Evolutionary conservation across 306 rosid species (phyloP), one percentile per base, ranked within the genome.

Genomic region (Hippophae tibetana): DNA sequence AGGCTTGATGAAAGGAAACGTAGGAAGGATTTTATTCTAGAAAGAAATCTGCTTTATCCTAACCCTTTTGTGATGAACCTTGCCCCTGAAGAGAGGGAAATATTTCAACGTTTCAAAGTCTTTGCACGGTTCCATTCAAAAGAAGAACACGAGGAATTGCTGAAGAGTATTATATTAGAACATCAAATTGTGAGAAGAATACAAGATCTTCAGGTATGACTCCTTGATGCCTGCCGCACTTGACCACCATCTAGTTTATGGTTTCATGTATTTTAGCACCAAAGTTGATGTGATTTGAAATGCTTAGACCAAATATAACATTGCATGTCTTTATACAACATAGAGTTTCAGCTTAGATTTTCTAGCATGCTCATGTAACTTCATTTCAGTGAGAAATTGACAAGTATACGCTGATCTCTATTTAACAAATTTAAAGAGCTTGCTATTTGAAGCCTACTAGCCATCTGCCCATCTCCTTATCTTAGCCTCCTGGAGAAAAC

Each of bases 1-100:
- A 90, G 96, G 84, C 86, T 90, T 77, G 87, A 90, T 72, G 97
- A 82, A 72, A 76, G 97, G 66, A 87, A 87, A 73, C 81, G 79
- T 54, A 84, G 97, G 63, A 87, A 85, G 80, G 66, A 74, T 25
- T 87, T 87, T 60, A 59, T 90, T 66, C 78, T 87, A 51, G 94
- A 84, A 71, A 82, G 94, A 72, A 74, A 87, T 74, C 76, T 90
- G 76, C 94, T 90, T 78, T 74, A 68, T 55, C 79, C 87, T 7
- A 80, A 87, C 71, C 89, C 84, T 53, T 72, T 81, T 53, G 95
- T 82, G 73, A 77, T 81, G 69, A 73, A 54, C 65, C 86, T 90
- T 47, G 58, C 83, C 31, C 77, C 90, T 4, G 90, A 85, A 62
- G 97, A 87, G 70, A 73, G 76, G 69, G 74, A 76, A 74, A 72